A percentile compares a stretch with the other conserved stretches of the same genome.
phyloP scores from a whole-genome alignment of 768 basidiomycete genomes.

The Chalciporus chontae region DNA sequence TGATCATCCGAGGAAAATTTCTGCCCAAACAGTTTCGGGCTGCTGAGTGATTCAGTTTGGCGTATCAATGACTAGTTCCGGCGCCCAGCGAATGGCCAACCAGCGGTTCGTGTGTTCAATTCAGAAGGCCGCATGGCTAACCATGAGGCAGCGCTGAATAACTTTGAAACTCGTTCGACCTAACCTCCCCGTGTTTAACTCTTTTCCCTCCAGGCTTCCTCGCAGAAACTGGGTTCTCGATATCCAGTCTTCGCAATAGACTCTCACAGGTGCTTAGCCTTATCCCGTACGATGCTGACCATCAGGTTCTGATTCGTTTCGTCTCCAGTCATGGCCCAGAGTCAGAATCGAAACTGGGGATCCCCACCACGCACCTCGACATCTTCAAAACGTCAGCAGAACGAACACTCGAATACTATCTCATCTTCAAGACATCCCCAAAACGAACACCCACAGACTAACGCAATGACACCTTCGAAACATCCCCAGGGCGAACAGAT shows the following conservation, averaged over 20 bases:
- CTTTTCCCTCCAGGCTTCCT: conserved; percentile 3
- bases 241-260: conserved; percentile 6
- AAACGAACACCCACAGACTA: not conserved
- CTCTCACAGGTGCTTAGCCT: conserved; percentile 8
- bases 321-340: not conserved
- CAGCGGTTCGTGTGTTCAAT: conserved; percentile 8
- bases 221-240: conserved; percentile 2
- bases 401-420: too few relatives aligned
- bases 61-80: not conserved
- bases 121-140: conserved; percentile 13
- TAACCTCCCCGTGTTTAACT: conserved; percentile 3
- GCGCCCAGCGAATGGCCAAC: not conserved
- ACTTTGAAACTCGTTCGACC: conserved; percentile 2
- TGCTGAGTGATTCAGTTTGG: not conserved
- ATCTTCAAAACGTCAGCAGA: not conserved
- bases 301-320: not conserved
- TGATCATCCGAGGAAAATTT: conserved; percentile 8
- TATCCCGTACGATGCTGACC: not conserved
- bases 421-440: not conserved
- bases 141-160: conserved; percentile 22
- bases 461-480: not conserved
- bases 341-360: too few relatives aligned
- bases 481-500: not conserved
- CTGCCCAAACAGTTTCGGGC: not conserved
- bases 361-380: not conserved